phyloP scores from a whole-genome alignment of 176 grass and related monocot species.

The Hsuehochloa calcarea region DNA sequence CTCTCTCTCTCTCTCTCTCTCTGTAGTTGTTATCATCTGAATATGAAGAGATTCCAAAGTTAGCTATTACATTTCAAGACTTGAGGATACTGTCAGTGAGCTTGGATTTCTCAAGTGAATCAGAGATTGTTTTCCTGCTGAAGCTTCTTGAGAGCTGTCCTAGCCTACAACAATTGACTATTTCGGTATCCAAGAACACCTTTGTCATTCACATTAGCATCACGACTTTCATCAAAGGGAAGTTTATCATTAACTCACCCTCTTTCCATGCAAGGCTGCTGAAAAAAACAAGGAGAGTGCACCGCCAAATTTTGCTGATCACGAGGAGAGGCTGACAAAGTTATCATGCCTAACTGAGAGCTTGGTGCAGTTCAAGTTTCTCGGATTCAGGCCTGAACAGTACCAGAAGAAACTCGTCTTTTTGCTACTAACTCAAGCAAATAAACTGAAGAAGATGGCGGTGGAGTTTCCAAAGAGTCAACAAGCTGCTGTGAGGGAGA shows the following conservation, averaged over 20 bases:
- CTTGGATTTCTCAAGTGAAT: slow-evolving; percentile 25
- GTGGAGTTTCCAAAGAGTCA: slow-evolving; percentile 14
- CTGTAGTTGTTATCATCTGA: slow-evolving; percentile 31
- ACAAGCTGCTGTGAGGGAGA: slow-evolving; percentile 9
- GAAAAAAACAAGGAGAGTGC: not conserved
- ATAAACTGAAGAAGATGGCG: slow-evolving; percentile 25
- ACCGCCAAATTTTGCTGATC: not conserved
- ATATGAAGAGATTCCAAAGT: slow-evolving; percentile 37
- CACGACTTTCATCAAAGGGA: not conserved
- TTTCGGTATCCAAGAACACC: slow-evolving; percentile 37
- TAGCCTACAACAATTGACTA: slow-evolving; percentile 23
- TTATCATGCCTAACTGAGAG: slow-evolving; percentile 31
- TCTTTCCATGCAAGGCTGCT: slow-evolving; percentile 31
- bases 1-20: not conserved
- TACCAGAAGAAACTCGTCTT: slow-evolving; percentile 23
- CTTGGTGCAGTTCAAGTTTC: slow-evolving; percentile 36
- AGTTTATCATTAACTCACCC: slow-evolving; percentile 4
- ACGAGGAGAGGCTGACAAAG: slow-evolving; percentile 23
- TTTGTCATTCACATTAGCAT: slow-evolving; percentile 17
- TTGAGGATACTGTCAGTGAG: slow-evolving; percentile 39
- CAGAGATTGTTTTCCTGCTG: slow-evolving; percentile 24
- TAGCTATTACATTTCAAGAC: slow-evolving; percentile 33
- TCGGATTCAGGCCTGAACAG: slow-evolving; percentile 31
- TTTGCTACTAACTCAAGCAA: slow-evolving; percentile 29
- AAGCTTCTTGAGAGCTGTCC: slow-evolving; percentile 51